A percentile compares a stretch with the other conserved stretches of the same genome.
Evolutionary conservation across 208 protist genomes (phyloP).

Genomic region (Leptomonas seymouri): DNA sequence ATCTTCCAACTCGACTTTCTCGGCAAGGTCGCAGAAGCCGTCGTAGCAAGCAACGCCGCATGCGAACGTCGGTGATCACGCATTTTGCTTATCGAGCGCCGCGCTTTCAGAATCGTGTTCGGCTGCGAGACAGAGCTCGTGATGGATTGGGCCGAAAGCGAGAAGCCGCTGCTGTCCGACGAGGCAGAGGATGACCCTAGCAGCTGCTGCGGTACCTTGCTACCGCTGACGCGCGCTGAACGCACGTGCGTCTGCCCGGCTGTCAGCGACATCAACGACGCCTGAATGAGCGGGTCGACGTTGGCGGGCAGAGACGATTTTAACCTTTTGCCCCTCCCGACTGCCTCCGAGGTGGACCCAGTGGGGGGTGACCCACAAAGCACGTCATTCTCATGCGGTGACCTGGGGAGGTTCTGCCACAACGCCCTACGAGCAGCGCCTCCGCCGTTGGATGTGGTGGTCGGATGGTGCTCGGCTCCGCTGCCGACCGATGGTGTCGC

Average conservation of each 20-base stretch:
- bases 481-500: not conserved
- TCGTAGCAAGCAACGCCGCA: no score
- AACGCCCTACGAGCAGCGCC: not conserved
- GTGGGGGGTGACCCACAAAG: slow-evolving; percentile 1
- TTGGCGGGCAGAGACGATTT: not conserved
- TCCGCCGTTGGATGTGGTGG: no score
- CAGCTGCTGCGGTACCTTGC: not conserved
- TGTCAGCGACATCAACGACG: not conserved
- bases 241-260: not conserved
- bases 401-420: not conserved
- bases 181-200: not conserved
- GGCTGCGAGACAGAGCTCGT: slow-evolving; percentile 9
- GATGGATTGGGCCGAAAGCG: not conserved
- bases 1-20: not conserved
- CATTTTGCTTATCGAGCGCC: not conserved
- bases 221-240: not conserved
- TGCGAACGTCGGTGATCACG: no score
- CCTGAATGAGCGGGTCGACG: not conserved
- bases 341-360: not conserved
- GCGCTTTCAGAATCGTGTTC: not conserved
- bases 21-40: no score
- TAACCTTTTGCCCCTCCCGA: not conserved
- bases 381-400: not conserved
- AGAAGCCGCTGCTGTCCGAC: slow-evolving; percentile 3
- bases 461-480: no score